These are phyloP conservation scores for Penicillium lagena DNA, from an alignment of 495 filamentous ascomycete genomes.

Conservation along the genomic window DNA sequence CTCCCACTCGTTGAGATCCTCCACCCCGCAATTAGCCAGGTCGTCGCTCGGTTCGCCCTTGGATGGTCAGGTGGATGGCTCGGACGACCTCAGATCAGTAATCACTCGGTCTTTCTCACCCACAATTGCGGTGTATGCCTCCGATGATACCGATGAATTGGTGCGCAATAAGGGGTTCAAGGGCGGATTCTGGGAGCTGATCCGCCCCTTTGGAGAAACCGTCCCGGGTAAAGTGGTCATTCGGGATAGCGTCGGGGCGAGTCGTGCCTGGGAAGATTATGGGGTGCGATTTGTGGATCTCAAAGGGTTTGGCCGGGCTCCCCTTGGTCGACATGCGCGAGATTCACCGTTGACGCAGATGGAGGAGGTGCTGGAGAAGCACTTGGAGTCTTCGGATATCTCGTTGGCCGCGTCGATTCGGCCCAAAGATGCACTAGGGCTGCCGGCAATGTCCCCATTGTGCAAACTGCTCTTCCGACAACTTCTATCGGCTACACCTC, in stretches of 20 bases:
- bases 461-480: constrained; percentile 78
- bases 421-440: constrained; percentile 23
- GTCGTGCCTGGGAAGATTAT: constrained; percentile 82
- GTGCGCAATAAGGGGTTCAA: constrained; percentile 78
- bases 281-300: constrained; percentile 72
- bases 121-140: constrained; percentile 76
- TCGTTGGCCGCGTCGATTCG: constrained; percentile 27
- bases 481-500: constrained; percentile 67
- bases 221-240: constrained; percentile 84
- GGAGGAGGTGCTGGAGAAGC: constrained; percentile 52
- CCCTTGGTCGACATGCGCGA: constrained; percentile 14
- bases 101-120: constrained; percentile 83
- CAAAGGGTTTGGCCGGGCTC: constrained; percentile 15
- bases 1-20: constrained; percentile 55
- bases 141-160: constrained; percentile 73
- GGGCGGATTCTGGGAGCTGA: constrained; percentile 72
- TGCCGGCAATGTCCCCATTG: constrained; percentile 51
- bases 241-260: constrained; percentile 78
- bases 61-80: constrained; percentile 40
- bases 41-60: constrained; percentile 50
- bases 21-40: constrained; percentile 49
- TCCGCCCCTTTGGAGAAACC: constrained; percentile 87
- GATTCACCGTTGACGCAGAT: constrained; percentile 41
- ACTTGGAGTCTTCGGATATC: constrained; percentile 29
- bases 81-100: constrained; percentile 63